These are phyloP conservation scores for Candida ipomoeae DNA, from an alignment of 805 yeast species.

Conservation along the genomic window DNA sequence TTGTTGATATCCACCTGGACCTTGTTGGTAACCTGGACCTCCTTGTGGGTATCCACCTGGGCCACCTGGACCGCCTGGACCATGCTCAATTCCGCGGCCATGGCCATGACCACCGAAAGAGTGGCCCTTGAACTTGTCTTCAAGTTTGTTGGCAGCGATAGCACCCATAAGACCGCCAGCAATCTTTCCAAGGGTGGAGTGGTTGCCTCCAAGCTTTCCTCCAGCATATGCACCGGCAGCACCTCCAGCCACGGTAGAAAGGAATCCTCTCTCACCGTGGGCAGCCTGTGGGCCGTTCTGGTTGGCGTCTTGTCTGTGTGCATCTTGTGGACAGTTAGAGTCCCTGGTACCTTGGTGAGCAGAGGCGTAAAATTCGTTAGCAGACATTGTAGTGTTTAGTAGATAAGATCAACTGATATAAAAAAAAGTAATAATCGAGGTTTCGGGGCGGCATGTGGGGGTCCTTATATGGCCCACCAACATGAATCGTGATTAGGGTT, in stretches of 20 bases:
- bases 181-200: conserved; percentile 42
- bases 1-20: conserved; percentile 9
- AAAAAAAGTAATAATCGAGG: neutral
- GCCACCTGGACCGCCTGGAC: conserved; percentile 8
- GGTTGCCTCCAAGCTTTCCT: conserved; percentile 25
- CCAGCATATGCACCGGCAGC: conserved; percentile 39
- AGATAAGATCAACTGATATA: neutral
- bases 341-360: conserved; percentile 27
- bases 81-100: conserved; percentile 6
- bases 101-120: conserved; percentile 6
- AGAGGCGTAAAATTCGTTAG: conserved; percentile 51
- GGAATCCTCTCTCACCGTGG: conserved; percentile 26
- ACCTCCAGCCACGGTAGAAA: conserved; percentile 27
- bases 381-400: conserved; percentile 42
- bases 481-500: neutral
- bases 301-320: conserved; percentile 9
- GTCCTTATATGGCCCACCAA: neutral
- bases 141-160: conserved; percentile 47
- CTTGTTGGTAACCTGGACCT: conserved; percentile 10
- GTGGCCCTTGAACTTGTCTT: conserved; percentile 28
- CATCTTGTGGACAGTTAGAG: conserved; percentile 10
- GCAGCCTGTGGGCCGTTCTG: conserved; percentile 15
- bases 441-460: neutral
- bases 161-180: conserved; percentile 58
- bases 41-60: conserved; percentile 11